phyloP scores from a whole-genome alignment of 805 yeast genomes.

The Candida morakotiae region DNA sequence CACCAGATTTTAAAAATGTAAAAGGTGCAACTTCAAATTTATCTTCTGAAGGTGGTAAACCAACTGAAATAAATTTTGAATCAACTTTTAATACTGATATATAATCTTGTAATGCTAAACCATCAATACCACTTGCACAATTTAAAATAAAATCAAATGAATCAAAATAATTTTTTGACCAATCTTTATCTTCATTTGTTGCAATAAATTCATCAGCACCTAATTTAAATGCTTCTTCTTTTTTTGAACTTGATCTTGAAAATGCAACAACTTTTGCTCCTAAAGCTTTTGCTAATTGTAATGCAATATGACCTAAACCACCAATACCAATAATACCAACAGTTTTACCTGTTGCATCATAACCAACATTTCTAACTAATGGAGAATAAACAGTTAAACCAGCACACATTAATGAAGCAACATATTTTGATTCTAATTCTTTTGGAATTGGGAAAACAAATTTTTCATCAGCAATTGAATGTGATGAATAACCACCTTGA shows the following conservation, averaged over 20 bases:
- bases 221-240: conserved; percentile 24
- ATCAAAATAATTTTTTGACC: conserved; percentile 27
- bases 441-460: conserved; percentile 50
- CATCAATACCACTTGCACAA: conserved; percentile 35
- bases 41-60: conserved; percentile 52
- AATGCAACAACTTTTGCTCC: conserved; percentile 60
- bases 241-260: conserved; percentile 26
- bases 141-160: conserved; percentile 45
- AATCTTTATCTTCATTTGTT: conserved; percentile 45
- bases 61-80: conserved; percentile 60
- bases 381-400: conserved; percentile 55
- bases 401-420: conserved; percentile 55
- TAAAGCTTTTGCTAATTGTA: conserved; percentile 55
- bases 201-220: conserved; percentile 42
- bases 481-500: conserved; percentile 51
- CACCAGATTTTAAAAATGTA: conserved; percentile 47
- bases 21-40: conserved; percentile 45
- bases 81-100: conserved; percentile 48
- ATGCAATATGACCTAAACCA: conserved; percentile 63
- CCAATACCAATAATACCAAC: conserved; percentile 66
- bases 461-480: conserved; percentile 38
- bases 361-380: conserved; percentile 36
- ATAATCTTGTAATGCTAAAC: conserved; percentile 29
- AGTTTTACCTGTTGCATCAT: conserved; percentile 24
- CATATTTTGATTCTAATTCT: conserved; percentile 32